phyloP scores from a whole-genome alignment of 2,329 filamentous ascomycete species.

The Monosporascus cannonballus region DNA sequence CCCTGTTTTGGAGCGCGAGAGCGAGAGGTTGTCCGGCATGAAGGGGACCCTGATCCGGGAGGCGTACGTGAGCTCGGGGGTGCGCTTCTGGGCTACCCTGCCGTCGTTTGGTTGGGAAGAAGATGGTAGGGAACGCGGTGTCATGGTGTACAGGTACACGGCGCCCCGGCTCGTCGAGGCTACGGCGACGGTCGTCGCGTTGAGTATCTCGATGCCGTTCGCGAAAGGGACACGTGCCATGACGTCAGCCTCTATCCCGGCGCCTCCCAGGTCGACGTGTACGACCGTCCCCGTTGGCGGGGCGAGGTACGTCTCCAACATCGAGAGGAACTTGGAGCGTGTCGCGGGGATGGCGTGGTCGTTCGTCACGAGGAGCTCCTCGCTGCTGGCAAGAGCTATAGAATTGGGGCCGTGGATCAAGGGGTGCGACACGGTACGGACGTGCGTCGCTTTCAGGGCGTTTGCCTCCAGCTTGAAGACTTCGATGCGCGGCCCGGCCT shows the following conservation, averaged over 20 bases:
- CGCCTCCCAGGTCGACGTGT: slow-evolving; percentile 23
- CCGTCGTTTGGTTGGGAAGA: neutral
- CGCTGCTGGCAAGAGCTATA: slow-evolving; percentile 26
- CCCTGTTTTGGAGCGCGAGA: slow-evolving; percentile 13
- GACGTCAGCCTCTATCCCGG: slow-evolving; percentile 14
- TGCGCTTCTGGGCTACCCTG: neutral
- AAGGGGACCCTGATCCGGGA: slow-evolving; percentile 27
- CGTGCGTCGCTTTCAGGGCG: slow-evolving; percentile 27
- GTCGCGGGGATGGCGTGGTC: slow-evolving; percentile 29
- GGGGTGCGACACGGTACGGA: slow-evolving; percentile 30
- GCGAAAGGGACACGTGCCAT: slow-evolving; percentile 31
- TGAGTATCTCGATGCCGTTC: slow-evolving; percentile 35
- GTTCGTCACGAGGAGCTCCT: slow-evolving; percentile 36
- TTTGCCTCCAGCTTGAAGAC: slow-evolving; percentile 31
- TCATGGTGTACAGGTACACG: slow-evolving; percentile 26
- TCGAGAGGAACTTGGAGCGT: slow-evolving; percentile 18
- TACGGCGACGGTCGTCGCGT: slow-evolving; percentile 31
- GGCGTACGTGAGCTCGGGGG: slow-evolving; percentile 9
- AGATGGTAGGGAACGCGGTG: neutral
- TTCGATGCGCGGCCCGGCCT: slow-evolving; percentile 29
- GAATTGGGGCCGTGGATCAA: slow-evolving; percentile 34
- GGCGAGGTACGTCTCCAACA: slow-evolving; percentile 28
- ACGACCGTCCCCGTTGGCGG: slow-evolving; percentile 29
- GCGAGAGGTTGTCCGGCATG: slow-evolving; percentile 34
- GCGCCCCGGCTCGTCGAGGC: slow-evolving; percentile 26